Conservation (phyloP, 768 basidiomycete species). For the Tulasnella sp. region DNA sequence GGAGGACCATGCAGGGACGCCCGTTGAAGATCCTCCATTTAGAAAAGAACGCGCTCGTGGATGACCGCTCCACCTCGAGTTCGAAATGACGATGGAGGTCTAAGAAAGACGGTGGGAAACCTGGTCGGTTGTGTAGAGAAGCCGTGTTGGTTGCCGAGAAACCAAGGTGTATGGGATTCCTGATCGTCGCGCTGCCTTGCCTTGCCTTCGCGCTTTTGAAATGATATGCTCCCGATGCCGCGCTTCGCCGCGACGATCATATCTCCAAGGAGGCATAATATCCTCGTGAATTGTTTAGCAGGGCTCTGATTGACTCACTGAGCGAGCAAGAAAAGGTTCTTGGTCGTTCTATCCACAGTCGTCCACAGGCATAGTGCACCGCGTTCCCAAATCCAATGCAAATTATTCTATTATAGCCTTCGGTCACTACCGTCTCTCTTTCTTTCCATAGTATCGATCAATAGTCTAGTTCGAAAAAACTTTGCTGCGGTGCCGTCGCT, state of each 20-base stretch:
- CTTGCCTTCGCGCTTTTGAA: not conserved
- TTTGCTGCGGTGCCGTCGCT: not conserved
- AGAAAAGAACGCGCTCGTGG: too few species aligned
- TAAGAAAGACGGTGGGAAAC: not conserved
- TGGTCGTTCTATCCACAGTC: not conserved
- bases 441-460: not conserved
- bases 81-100: not conserved
- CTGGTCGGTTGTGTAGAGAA: not conserved
- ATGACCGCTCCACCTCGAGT: not conserved
- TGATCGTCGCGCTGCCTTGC: not conserved
- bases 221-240: not conserved
- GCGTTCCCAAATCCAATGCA: too few species aligned
- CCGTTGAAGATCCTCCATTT: too few species aligned
- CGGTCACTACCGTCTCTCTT: not conserved
- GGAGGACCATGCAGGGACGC: too few species aligned
- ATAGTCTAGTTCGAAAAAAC: not conserved
- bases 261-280: not conserved
- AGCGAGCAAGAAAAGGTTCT: not conserved
- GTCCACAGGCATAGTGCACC: not conserved
- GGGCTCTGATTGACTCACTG: not conserved
- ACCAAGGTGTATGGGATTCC: not conserved
- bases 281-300: too few species aligned
- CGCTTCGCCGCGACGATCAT: not conserved
- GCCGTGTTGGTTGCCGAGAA: not conserved
- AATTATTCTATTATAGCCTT: not conserved